These are phyloP conservation scores for Hypoxylon cercidicola DNA, from an alignment of 495 filamentous ascomycete species.

Conservation along the genomic window DNA sequence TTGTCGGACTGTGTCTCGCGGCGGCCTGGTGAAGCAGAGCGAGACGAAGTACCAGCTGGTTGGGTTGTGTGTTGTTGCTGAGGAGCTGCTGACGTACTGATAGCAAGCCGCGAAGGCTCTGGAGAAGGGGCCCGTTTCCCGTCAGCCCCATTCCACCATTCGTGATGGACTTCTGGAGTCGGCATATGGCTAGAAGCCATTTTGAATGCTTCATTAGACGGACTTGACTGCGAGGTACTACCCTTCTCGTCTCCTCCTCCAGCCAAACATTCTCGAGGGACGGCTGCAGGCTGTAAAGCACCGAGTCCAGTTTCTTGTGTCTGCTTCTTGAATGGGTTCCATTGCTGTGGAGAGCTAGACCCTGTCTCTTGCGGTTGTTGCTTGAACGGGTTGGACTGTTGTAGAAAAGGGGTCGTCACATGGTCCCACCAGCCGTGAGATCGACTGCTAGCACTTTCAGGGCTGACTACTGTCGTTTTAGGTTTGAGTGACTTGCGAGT, in stretches of 20 bases:
- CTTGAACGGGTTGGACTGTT: conserved; percentile 52
- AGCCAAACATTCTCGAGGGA: conserved; percentile 49
- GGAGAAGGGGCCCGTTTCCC: conserved; percentile 45
- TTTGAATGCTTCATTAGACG: conserved; percentile 2
- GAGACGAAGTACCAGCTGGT: conserved; percentile 24
- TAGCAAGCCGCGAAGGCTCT: conserved; percentile 25
- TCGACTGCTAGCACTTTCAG: conserved; percentile 60
- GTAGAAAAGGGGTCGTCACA: conserved; percentile 77
- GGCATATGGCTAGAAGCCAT: neutral
- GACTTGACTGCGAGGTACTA: conserved; percentile 23
- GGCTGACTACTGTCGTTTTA: conserved; percentile 41
- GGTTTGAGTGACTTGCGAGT: conserved; percentile 47
- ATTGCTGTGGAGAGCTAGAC: conserved; percentile 27
- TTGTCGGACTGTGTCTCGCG: conserved; percentile 50
- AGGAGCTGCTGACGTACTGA: conserved; percentile 23
- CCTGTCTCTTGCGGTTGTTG: conserved; percentile 40
- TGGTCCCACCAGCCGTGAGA: conserved; percentile 92
- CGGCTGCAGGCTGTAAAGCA: conserved; percentile 4
- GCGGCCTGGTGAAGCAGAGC: conserved; percentile 13
- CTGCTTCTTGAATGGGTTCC: conserved; percentile 31
- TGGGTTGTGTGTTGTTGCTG: conserved; percentile 19
- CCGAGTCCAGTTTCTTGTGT: conserved; percentile 11
- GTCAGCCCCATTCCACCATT: conserved; percentile 52
- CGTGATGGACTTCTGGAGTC: conserved; percentile 18
- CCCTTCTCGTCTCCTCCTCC: conserved; percentile 46